Percentiles rank a stretch among this genome's conserved stretches.
Evolutionary conservation across 768 basidiomycete genomes (phyloP).

Genomic region (Paxillus rubicundulus): DNA sequence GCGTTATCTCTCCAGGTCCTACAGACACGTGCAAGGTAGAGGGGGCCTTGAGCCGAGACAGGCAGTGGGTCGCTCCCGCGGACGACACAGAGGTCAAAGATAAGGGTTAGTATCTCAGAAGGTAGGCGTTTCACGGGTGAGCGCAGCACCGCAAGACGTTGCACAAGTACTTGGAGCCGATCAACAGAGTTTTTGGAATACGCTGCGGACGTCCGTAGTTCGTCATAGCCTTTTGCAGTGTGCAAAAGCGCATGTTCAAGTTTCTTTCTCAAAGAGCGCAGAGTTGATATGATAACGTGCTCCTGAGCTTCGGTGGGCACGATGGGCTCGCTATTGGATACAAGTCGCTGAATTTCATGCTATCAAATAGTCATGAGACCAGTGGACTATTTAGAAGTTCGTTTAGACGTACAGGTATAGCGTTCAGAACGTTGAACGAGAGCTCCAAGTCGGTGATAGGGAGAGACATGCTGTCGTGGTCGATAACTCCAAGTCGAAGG

Average conservation of each 20-base stretch:
- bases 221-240: neutral
- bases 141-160: neutral
- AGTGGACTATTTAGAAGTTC: neutral
- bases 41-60: neutral
- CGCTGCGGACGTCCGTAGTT: neutral
- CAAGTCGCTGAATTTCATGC: neutral
- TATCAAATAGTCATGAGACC: neutral
- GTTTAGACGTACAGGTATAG: neutral
- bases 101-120: constrained; percentile 35
- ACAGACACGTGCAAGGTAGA: constrained; percentile 19
- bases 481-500: no score
- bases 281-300: neutral
- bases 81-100: constrained; percentile 12
- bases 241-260: neutral
- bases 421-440: neutral
- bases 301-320: neutral
- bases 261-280: neutral
- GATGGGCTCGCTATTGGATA: neutral
- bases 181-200: neutral
- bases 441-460: neutral
- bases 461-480: neutral
- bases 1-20: constrained; percentile 16
- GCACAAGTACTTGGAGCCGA: neutral
- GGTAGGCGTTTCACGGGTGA: constrained; percentile 12
- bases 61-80: neutral